phyloP scores from a whole-genome alignment of 805 yeast species.

The Candida chilensis region DNA sequence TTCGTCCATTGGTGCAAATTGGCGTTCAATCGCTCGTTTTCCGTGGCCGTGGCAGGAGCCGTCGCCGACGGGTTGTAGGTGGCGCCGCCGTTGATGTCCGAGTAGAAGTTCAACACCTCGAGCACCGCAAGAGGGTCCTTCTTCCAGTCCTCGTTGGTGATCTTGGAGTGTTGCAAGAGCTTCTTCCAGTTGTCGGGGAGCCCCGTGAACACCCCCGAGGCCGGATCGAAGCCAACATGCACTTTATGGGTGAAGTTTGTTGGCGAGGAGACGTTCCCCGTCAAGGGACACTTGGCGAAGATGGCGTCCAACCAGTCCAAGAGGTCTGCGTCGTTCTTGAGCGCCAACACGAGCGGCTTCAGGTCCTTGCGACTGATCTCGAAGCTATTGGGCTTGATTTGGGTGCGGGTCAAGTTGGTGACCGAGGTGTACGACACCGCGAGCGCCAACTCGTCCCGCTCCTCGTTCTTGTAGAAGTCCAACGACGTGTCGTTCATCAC shows the following conservation, averaged over 20 bases:
- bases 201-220: slow-evolving; percentile 49
- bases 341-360: slow-evolving; percentile 63
- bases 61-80: slow-evolving; percentile 16
- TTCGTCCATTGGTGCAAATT: slow-evolving; percentile 34
- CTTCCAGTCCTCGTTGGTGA: slow-evolving; percentile 53
- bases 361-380: slow-evolving; percentile 57
- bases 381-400: slow-evolving; percentile 69
- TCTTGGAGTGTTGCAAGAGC: slow-evolving; percentile 46
- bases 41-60: slow-evolving; percentile 8
- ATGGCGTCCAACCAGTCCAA: slow-evolving; percentile 90
- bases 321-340: slow-evolving; percentile 72
- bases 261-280: slow-evolving; percentile 71
- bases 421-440: slow-evolving; percentile 52
- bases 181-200: slow-evolving; percentile 52
- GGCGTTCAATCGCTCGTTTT: slow-evolving; percentile 8
- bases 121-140: slow-evolving; percentile 59
- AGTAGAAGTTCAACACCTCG: slow-evolving; percentile 49
- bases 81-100: slow-evolving; percentile 34
- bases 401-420: slow-evolving; percentile 56
- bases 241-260: slow-evolving; percentile 93
- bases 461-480: slow-evolving; percentile 66
- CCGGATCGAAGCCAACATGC: slow-evolving; percentile 81
- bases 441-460: slow-evolving; percentile 32
- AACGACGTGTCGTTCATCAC: slow-evolving; percentile 68
- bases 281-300: slow-evolving; percentile 62